Conservation (phyloP, 2,329 filamentous ascomycete species). For the Fusarium cicatricum region DNA sequence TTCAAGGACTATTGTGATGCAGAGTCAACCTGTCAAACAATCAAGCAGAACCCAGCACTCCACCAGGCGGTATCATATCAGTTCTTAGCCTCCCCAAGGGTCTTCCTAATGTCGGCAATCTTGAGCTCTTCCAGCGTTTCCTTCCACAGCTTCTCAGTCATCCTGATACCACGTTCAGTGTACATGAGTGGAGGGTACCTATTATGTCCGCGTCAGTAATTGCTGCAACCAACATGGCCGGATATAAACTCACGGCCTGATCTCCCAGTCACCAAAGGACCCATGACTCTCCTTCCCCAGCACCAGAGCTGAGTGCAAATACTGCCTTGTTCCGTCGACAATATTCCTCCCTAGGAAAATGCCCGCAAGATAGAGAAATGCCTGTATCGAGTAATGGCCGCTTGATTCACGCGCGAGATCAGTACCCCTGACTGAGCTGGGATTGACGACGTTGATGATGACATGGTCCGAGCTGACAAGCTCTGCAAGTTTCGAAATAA, state of each 20-base stretch:
- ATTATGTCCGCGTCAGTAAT: background rate
- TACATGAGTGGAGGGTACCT: slow-evolving; percentile 7
- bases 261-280: slow-evolving; percentile 9
- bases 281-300: slow-evolving; percentile 16
- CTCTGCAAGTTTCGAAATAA: slow-evolving; percentile 5
- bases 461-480: background rate
- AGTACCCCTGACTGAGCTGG: background rate
- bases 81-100: background rate
- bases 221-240: background rate
- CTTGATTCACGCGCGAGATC: background rate
- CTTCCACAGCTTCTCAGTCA: slow-evolving; percentile 6
- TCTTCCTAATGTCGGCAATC: background rate
- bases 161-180: slow-evolving; percentile 2
- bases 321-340: background rate
- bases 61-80: background rate
- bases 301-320: background rate
- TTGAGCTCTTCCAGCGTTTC: slow-evolving; percentile 1
- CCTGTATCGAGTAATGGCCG: background rate
- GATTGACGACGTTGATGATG: slow-evolving; percentile 1
- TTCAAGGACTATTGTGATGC: too few species aligned
- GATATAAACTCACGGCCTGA: background rate
- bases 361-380: background rate
- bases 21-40: background rate
- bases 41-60: background rate
- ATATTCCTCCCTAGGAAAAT: background rate